Percentiles rank a stretch among this genome's conserved stretches.
Evolutionary conservation across 768 basidiomycete species (phyloP).

Genomic region (Hericium erinaceus): DNA sequence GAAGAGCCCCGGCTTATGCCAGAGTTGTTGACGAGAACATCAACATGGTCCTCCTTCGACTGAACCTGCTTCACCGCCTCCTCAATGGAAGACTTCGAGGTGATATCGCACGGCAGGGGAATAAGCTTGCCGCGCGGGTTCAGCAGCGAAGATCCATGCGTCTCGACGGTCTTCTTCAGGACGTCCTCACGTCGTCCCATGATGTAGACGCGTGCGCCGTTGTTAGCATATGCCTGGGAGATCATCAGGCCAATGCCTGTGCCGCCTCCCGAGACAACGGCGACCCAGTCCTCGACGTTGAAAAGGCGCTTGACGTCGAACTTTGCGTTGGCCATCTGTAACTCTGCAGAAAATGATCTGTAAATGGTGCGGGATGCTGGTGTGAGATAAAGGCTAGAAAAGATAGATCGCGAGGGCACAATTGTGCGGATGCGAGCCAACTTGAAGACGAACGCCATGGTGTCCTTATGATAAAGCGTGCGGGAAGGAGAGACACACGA

Average conservation of each 20-base stretch:
- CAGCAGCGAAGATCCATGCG: conserved; percentile 18
- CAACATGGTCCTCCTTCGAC: conserved; percentile 21
- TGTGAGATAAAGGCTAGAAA: not conserved
- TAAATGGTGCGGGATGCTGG: not conserved
- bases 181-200: conserved; percentile 25
- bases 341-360: not conserved
- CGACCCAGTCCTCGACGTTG: conserved; percentile 22
- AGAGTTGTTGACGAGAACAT: conserved; percentile 27
- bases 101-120: conserved; percentile 19
- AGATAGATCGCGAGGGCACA: not conserved
- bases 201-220: conserved; percentile 35
- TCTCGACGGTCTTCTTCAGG: conserved; percentile 20
- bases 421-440: not conserved
- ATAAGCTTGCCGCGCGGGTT: conserved; percentile 23
- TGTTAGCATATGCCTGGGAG: conserved; percentile 30
- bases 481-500: not conserved
- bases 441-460: not conserved
- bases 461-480: not conserved
- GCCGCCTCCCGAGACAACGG: conserved; percentile 22
- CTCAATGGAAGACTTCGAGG: conserved; percentile 21
- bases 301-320: conserved; percentile 17
- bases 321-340: conserved; percentile 9
- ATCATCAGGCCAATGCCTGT: conserved; percentile 38
- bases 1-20: conserved; percentile 19
- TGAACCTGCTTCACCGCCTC: conserved; percentile 16